Evolutionary conservation across 2,329 filamentous ascomycete genomes (phyloP).

Genomic region (Rhinocladiella mackenziei): DNA sequence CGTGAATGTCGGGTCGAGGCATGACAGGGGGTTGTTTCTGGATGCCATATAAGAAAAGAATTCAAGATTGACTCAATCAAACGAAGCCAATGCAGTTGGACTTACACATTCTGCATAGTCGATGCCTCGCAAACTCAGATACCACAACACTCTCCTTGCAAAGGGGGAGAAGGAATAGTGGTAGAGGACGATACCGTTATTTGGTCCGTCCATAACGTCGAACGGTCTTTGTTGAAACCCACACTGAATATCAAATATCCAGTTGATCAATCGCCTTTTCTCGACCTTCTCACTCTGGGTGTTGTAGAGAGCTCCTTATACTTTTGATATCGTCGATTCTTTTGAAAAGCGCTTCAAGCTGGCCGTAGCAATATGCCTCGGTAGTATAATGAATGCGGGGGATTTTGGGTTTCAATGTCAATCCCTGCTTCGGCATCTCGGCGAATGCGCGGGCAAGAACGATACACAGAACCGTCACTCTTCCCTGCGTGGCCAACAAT

Average conservation of each 20-base stretch:
- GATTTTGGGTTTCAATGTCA: too few relatives aligned
- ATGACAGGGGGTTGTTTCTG: slow-evolving; percentile 63
- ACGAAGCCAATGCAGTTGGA: slow-evolving; percentile 16
- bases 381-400: too few relatives aligned
- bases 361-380: too few relatives aligned
- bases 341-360: neutral
- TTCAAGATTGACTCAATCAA: neutral
- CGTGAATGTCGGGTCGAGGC: slow-evolving; percentile 61
- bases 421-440: too few relatives aligned
- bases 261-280: too few relatives aligned
- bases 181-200: slow-evolving; percentile 46
- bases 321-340: too few relatives aligned
- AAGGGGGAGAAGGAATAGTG: slow-evolving; percentile 65
- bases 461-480: too few relatives aligned
- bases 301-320: neutral
- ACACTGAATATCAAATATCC: too few relatives aligned
- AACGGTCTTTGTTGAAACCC: neutral
- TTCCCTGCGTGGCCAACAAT: too few relatives aligned
- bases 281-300: too few relatives aligned
- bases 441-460: too few relatives aligned
- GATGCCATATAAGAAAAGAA: neutral
- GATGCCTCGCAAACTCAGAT: slow-evolving; percentile 62
- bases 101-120: slow-evolving; percentile 64
- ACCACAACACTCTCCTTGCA: slow-evolving; percentile 62
- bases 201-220: slow-evolving; percentile 19